Percentiles rank a stretch among this genome's conserved stretches.
These are phyloP conservation scores for Blastobotrys niveus DNA, from an alignment of 1,139 yeast species.

Conservation along the genomic window DNA sequence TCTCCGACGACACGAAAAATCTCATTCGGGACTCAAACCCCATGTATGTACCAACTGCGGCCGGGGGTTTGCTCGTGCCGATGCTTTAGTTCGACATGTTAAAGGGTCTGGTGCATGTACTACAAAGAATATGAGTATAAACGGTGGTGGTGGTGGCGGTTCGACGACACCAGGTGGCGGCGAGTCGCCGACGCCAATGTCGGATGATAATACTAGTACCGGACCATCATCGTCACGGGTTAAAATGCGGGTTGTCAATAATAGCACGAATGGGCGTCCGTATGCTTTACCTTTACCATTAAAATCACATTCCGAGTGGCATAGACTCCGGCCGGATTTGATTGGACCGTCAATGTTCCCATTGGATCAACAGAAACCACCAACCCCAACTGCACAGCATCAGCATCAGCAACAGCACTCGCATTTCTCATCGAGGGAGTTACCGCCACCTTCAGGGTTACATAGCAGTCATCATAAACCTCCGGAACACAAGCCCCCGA, in stretches of 20 bases:
- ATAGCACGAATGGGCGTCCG: background rate
- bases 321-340: slow-evolving; percentile 15
- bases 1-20: slow-evolving; percentile 64
- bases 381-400: background rate
- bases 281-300: slow-evolving; percentile 7
- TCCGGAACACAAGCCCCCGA: background rate
- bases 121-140: no score
- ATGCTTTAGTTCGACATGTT: slow-evolving; percentile 64
- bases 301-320: slow-evolving; percentile 7
- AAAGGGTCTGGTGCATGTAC: slow-evolving; percentile 37
- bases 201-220: no score
- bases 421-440: background rate
- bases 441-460: background rate
- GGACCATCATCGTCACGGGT: no score
- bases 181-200: no score
- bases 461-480: background rate
- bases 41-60: slow-evolving; percentile 57
- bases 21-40: slow-evolving; percentile 75
- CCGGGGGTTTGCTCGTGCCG: slow-evolving; percentile 67
- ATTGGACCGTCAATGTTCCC: slow-evolving; percentile 21
- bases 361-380: slow-evolving; percentile 5
- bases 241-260: background rate
- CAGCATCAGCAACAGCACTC: background rate
- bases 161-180: no score
- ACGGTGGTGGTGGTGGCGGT: no score